These are phyloP conservation scores for Drechmeria coniospora DNA, from an alignment of 2,329 filamentous ascomycete genomes.

Conservation along the genomic window DNA sequence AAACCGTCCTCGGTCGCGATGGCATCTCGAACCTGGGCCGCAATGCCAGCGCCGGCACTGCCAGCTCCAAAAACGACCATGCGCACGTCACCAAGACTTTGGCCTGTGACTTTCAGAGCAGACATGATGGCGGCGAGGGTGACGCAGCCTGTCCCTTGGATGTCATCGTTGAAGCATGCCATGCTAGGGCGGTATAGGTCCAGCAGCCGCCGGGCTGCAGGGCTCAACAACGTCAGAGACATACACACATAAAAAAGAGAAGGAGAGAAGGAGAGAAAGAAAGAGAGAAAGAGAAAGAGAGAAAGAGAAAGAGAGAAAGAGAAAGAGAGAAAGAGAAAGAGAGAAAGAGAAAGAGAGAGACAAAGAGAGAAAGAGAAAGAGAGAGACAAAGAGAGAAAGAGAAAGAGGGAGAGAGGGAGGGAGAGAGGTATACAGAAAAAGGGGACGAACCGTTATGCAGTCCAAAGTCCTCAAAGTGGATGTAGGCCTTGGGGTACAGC, in stretches of 20 bases:
- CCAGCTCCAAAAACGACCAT: slow-evolving; percentile 69
- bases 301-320: slow-evolving; percentile 5
- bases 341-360: slow-evolving; percentile 5
- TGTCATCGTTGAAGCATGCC: slow-evolving; percentile 81
- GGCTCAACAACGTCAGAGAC: no score
- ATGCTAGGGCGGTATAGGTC: slow-evolving; percentile 60
- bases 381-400: no score
- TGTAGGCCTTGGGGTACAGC: slow-evolving; percentile 63
- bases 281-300: no score
- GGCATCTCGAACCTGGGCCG: slow-evolving; percentile 68
- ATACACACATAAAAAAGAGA: no score
- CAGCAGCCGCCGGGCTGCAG: slow-evolving; percentile 56
- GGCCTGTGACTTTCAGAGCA: slow-evolving; percentile 51
- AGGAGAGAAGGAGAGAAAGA: no score
- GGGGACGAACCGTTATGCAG: slow-evolving; percentile 44
- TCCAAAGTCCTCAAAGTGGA: slow-evolving; percentile 86
- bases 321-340: no score
- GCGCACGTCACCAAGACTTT: slow-evolving; percentile 51
- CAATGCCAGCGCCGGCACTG: slow-evolving; percentile 71
- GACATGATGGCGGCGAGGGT: slow-evolving; percentile 72
- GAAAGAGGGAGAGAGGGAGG: no score
- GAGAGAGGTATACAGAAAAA: no score
- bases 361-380: no score
- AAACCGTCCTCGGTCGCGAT: slow-evolving; percentile 54
- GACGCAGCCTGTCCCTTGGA: slow-evolving; percentile 79